phyloP scores from a whole-genome alignment of 495 filamentous ascomycete genomes.

The Penicillium cinerascens region DNA sequence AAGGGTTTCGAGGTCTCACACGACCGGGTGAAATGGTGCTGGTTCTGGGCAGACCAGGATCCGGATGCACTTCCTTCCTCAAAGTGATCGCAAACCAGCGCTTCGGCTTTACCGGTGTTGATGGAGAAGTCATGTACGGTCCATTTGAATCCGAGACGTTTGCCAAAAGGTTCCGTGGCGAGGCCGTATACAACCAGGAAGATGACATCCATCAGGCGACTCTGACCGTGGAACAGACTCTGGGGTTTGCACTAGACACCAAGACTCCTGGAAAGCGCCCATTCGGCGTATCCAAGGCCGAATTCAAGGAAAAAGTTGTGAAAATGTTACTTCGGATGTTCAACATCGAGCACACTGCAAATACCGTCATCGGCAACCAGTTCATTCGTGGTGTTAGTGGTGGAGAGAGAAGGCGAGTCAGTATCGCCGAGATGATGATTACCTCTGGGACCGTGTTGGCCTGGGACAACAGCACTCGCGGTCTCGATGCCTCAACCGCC shows the following conservation, averaged over 20 bases:
- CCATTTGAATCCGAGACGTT: slow-evolving; percentile 59
- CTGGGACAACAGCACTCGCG: slow-evolving; percentile 85
- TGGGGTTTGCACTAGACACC: slow-evolving; percentile 78
- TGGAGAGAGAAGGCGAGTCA: slow-evolving; percentile 66
- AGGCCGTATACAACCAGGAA: slow-evolving; percentile 83
- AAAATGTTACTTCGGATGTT: slow-evolving; percentile 78
- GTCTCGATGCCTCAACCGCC: slow-evolving; percentile 79
- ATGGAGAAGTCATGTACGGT: slow-evolving; percentile 78
- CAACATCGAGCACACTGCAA: slow-evolving; percentile 77
- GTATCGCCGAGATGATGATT: slow-evolving; percentile 58
- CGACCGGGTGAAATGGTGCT: slow-evolving; percentile 88
- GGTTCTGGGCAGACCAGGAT: slow-evolving; percentile 81
- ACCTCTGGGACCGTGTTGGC: slow-evolving; percentile 68
- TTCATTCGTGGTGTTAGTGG: slow-evolving; percentile 83
- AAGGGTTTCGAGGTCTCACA: slow-evolving; percentile 55
- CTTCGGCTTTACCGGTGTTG: slow-evolving; percentile 70
- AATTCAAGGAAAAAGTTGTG: slow-evolving; percentile 69
- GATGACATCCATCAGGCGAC: slow-evolving; percentile 80
- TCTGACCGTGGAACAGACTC: slow-evolving; percentile 78
- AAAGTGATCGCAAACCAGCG: slow-evolving; percentile 82
- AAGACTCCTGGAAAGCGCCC: slow-evolving; percentile 74
- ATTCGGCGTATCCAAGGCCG: slow-evolving; percentile 57
- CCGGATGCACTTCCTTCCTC: slow-evolving; percentile 84
- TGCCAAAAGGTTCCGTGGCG: slow-evolving; percentile 68
- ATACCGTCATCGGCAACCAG: slow-evolving; percentile 77